A percentile compares a stretch with the other conserved stretches of the same genome.
These are phyloP conservation scores for Crithidia mellificae DNA, from an alignment of 208 protist species.

Conservation along the genomic window DNA sequence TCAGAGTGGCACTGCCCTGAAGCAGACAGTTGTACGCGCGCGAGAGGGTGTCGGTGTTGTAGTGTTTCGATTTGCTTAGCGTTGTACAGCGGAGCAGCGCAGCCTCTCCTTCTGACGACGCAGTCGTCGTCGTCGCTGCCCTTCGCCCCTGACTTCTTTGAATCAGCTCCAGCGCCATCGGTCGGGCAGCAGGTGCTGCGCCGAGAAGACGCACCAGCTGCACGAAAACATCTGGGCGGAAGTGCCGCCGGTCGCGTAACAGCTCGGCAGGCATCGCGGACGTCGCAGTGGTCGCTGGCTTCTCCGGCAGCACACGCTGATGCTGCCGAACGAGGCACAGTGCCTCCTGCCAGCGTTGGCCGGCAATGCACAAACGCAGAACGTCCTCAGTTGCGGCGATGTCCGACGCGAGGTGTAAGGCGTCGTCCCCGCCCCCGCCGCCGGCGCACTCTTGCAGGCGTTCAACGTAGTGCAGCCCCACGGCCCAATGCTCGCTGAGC, in stretches of 20 bases:
- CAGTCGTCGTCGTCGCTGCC: not conserved
- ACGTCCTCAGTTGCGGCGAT: slow-evolving; percentile 36
- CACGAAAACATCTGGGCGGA: slow-evolving; percentile 28
- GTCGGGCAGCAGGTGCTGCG: slow-evolving; percentile 6
- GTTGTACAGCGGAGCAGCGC: no score
- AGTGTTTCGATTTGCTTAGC: slow-evolving; percentile 43
- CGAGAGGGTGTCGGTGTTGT: slow-evolving; percentile 46
- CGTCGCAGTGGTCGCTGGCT: not conserved
- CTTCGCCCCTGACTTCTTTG: not conserved
- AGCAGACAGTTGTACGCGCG: slow-evolving; percentile 54
- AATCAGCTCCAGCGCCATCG: slow-evolving; percentile 7
- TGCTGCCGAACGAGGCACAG: slow-evolving; percentile 31
- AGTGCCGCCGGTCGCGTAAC: slow-evolving; percentile 10
- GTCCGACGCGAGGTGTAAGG: slow-evolving; percentile 28
- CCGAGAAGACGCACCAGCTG: slow-evolving; percentile 32
- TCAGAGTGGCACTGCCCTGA: slow-evolving; percentile 34
- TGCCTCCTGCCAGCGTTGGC: slow-evolving; percentile 61
- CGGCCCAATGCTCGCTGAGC: slow-evolving; percentile 22
- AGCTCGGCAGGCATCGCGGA: not conserved
- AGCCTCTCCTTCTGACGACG: not conserved
- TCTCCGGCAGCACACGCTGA: not conserved
- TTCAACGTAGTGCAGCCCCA: slow-evolving; percentile 39
- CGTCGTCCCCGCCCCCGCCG: no score
- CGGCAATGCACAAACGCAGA: slow-evolving; percentile 44
- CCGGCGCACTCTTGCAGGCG: slow-evolving; percentile 29